phyloP scores from a whole-genome alignment of 1,284 basidiomycete genomes.

The Trametes versicolor region DNA sequence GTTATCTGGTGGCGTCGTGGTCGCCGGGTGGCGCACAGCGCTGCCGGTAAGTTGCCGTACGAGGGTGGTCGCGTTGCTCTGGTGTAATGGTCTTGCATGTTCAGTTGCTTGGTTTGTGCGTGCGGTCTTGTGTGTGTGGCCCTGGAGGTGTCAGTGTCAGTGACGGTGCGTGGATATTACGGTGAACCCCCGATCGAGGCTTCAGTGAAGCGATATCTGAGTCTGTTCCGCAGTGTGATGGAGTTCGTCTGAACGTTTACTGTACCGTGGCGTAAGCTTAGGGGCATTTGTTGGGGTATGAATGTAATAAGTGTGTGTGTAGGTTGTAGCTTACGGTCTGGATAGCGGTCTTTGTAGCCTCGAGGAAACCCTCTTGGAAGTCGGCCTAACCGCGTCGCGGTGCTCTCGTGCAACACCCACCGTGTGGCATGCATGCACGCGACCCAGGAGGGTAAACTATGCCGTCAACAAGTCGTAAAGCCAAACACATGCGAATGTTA shows the following conservation, averaged over 20 bases:
- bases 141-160: constrained; percentile 2
- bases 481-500: not conserved
- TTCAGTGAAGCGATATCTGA: not conserved
- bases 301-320: not conserved
- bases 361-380: constrained; percentile 15
- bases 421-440: not conserved
- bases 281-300: not conserved
- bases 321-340: not conserved
- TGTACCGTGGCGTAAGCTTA: not conserved
- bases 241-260: not conserved
- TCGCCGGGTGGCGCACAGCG: not conserved
- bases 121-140: not conserved
- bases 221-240: not conserved
- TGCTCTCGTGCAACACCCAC: not conserved
- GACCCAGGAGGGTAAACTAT: not conserved
- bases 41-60: constrained; percentile 2
- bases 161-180: not conserved
- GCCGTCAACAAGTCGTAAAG: constrained; percentile 1
- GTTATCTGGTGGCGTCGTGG: not conserved
- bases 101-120: not conserved
- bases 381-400: not conserved
- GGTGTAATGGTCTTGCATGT: not conserved
- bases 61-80: not conserved
- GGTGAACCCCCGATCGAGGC: not conserved
- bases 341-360: constrained; percentile 6